Base-by-base conservation (phyloP, 495 filamentous ascomycete species). In the Annulohypoxylon stygium region DNA sequence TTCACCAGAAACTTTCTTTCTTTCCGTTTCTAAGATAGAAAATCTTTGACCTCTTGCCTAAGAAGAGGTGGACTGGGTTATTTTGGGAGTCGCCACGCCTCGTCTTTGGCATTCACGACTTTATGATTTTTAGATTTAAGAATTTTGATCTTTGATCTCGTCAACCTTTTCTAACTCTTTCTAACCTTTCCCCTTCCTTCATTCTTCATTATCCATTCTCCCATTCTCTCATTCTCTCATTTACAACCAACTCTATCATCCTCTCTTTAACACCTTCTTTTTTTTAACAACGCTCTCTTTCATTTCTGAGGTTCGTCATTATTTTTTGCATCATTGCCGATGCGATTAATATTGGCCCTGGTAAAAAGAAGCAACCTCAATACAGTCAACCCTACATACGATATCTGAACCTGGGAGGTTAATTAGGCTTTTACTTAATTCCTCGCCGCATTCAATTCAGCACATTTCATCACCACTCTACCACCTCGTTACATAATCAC, bases 11-110 rank as follows among this genome's bases (percentile, higher is more conserved):
- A 30, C 11, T n/a, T 30, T 18, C 26, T 36, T 57, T n/a, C 26
- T 30, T 36, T 6, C 4, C 10, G 4, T 11, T 36, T n/a, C 7
- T 57, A 9, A 12, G 4, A 30, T 4, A 26, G 6, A 9, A 51
- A 51, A 23, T 51, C 47, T 51, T 51, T 51, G 41, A 45, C 41
- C 41, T 45, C 41, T 41, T 41, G 37, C 37, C 37, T 12, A 23
- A 23, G 20, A 23, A 23, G 20, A 23, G 37, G 37, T 41, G 37
- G 10, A 12, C 37, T 45, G 20, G 20, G 20, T 23, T 23, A 20
- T 14, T 16, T 47, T 12, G 39, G 39, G 12, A 43, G 39, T 43
- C 39, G 43, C 43, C 43, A 47, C 43, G n/a, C 43, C 18, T 20
- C n/a, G 18, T 47, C 43, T 1, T 20, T 47, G 43, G 16, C 16